phyloP scores from a whole-genome alignment of 495 filamentous ascomycete species.

The Talaromyces nanjingensis region DNA sequence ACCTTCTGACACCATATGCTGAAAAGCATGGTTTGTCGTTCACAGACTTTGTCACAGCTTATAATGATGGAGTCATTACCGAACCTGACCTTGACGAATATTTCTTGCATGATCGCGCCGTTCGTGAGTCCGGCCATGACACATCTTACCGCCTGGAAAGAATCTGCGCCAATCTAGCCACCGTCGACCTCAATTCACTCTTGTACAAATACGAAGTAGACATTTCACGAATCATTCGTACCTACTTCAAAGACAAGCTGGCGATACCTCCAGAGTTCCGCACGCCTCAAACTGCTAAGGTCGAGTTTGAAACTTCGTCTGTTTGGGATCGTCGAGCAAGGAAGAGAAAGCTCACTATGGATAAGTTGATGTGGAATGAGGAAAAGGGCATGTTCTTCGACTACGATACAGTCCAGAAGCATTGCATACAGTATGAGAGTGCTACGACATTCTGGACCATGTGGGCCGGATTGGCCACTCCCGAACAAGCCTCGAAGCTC shows the following conservation, averaged over 20 bases:
- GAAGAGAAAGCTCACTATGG: constrained; percentile 69
- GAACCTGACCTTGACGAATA: constrained; percentile 92
- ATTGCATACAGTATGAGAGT: constrained; percentile 73
- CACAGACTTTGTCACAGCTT: constrained; percentile 73
- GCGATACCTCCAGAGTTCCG: constrained; percentile 74
- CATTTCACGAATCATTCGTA: constrained; percentile 76
- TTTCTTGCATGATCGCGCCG: constrained; percentile 89
- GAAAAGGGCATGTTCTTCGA: constrained; percentile 93
- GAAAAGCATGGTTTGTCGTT: constrained; percentile 77
- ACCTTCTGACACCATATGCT: constrained; percentile 79
- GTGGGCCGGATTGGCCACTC: constrained; percentile 82
- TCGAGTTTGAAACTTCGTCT: constrained; percentile 68
- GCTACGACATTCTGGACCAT: constrained; percentile 94
- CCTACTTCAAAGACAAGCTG: constrained; percentile 71
- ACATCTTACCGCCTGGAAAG: constrained; percentile 88
- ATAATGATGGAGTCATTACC: constrained; percentile 67
- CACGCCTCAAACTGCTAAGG: constrained; percentile 44
- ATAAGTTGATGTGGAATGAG: constrained; percentile 88
- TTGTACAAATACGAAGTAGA: constrained; percentile 96
- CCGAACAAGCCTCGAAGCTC: constrained; percentile 69
- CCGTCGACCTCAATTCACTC: constrained; percentile 87
- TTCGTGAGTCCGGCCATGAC: constrained; percentile 96
- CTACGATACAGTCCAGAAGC: constrained; percentile 76
- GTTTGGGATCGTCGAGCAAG: constrained; percentile 82
- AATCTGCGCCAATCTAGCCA: constrained; percentile 80